These are phyloP conservation scores for Sapria himalayana DNA, from an alignment of 345 rosid genomes.

Conservation along the genomic window DNA sequence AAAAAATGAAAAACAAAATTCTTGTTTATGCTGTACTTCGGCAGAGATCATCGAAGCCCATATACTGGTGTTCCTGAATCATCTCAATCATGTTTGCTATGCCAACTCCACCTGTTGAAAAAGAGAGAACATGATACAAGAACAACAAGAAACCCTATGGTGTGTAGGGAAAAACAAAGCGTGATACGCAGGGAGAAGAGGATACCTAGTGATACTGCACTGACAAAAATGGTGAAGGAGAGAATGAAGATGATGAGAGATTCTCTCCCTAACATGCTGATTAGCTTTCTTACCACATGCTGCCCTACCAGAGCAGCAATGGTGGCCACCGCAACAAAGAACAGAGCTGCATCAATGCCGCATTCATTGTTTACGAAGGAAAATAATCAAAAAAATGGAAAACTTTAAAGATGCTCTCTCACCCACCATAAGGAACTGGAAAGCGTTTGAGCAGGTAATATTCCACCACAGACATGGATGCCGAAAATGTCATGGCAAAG, in stretches of 20 bases:
- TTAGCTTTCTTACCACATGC: slow-evolving; percentile 32
- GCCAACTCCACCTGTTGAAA: slow-evolving; percentile 33
- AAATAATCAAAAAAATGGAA: not conserved
- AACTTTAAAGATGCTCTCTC: not conserved
- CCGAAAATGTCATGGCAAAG: slow-evolving; percentile 71
- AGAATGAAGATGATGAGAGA: slow-evolving; percentile 53
- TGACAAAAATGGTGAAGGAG: slow-evolving; percentile 31
- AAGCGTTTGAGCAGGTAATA: slow-evolving; percentile 66
- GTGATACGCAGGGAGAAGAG: not conserved
- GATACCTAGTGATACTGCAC: slow-evolving; percentile 42
- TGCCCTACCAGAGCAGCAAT: slow-evolving; percentile 39
- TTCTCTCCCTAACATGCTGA: slow-evolving; percentile 31
- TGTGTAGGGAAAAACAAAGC: not conserved
- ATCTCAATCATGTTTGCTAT: slow-evolving; percentile 28
- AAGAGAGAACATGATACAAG: too few relatives aligned
- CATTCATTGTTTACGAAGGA: too few relatives aligned
- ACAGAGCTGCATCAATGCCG: slow-evolving; percentile 30
- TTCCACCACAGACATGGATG: slow-evolving; percentile 76
- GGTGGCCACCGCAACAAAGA: slow-evolving; percentile 32
- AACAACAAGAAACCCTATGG: not conserved
- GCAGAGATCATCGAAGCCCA: slow-evolving; percentile 54
- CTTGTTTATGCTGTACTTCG: slow-evolving; percentile 3
- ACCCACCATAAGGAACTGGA: slow-evolving; percentile 58
- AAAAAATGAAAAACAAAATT: too few relatives aligned
- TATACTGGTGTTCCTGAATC: slow-evolving; percentile 26